Evolutionary conservation across 345 rosid genomes (phyloP), one percentile per base, ranked within the genome.

Genomic region (Rhizophora apiculata): DNA sequence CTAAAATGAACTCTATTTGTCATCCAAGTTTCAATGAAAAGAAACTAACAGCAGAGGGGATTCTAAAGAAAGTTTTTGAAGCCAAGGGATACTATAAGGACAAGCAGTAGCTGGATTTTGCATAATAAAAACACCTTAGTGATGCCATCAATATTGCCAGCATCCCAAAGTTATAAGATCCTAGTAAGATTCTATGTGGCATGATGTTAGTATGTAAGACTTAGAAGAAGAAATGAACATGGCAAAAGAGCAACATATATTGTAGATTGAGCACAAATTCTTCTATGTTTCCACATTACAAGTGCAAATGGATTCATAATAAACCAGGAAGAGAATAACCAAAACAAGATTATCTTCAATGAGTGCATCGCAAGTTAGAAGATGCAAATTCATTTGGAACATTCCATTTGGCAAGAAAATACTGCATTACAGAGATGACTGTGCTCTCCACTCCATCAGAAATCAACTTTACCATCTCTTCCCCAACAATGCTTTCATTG

Each of bases 261-360:
- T 86, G 74, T 88, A 91, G 20, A 91, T 67, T 15, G 72, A 79
- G 78, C 88, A 89, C 69, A 94, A 57, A 59, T 74, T 79, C 77
- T 78, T 86, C 98, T 97, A 91, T 55, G 74, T 84, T 78, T 87
- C 97, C 75, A 87, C 87, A 72, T 80, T 82, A 74, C 95, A 88
- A 63, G 79, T 68, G 78, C 84, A 86, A 74, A 88, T 83, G 24
- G 97, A 86, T 69, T 91, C 96, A 66, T 87, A 89, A 70, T 87
- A 94, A 67, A 86, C 24, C 62, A 92, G 85, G 80, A 91, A 91
- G 72, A 94, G 75, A 75, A 85, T 85, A 70, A 87, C 93, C 83
- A 94, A 79, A 75, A 92, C 86, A 81, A 94, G 83, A 76, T 78
- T 88, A 67, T 87, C 87, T 80, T 94, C 96, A 26, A 77, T 82